phyloP scores from a whole-genome alignment of 2,329 filamentous ascomycete species.

The Fusarium drepaniforme region DNA sequence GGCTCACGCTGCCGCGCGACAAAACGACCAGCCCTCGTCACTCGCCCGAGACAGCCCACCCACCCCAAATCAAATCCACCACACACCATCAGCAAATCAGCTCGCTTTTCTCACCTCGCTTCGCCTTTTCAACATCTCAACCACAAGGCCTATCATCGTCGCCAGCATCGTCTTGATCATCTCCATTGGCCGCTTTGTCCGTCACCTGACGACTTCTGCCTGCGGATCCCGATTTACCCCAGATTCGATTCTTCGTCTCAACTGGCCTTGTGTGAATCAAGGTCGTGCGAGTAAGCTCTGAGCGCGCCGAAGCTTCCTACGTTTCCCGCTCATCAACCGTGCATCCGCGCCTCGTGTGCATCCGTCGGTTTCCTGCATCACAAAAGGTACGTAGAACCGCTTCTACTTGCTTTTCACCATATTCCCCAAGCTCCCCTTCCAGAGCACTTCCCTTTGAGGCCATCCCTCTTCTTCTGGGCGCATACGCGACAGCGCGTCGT shows the following conservation, averaged over 20 bases:
- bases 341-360: slow-evolving; percentile 35
- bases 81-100: slow-evolving; percentile 62
- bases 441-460: not conserved
- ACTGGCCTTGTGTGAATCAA: slow-evolving; percentile 31
- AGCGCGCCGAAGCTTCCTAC: slow-evolving; percentile 29
- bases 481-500: slow-evolving; percentile 22
- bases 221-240: slow-evolving; percentile 49
- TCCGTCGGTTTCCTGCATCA: slow-evolving; percentile 30
- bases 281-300: slow-evolving; percentile 37
- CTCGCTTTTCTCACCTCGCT: slow-evolving; percentile 53
- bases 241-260: slow-evolving; percentile 38
- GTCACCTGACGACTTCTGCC: slow-evolving; percentile 65
- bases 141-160: slow-evolving; percentile 66
- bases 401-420: slow-evolving; percentile 7
- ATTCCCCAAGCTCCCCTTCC: not conserved
- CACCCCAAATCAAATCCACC: slow-evolving; percentile 45
- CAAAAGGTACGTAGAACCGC: slow-evolving; percentile 44
- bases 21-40: slow-evolving; percentile 36
- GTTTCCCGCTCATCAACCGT: slow-evolving; percentile 25
- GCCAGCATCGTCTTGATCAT: slow-evolving; percentile 54
- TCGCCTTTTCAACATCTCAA: slow-evolving; percentile 54
- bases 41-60: slow-evolving; percentile 46
- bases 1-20: slow-evolving; percentile 38
- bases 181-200: slow-evolving; percentile 60
- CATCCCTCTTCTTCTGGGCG: not conserved